These are phyloP conservation scores for Hypoxylon rubiginosum DNA, from an alignment of 2,329 filamentous ascomycete species.

Conservation along the genomic window DNA sequence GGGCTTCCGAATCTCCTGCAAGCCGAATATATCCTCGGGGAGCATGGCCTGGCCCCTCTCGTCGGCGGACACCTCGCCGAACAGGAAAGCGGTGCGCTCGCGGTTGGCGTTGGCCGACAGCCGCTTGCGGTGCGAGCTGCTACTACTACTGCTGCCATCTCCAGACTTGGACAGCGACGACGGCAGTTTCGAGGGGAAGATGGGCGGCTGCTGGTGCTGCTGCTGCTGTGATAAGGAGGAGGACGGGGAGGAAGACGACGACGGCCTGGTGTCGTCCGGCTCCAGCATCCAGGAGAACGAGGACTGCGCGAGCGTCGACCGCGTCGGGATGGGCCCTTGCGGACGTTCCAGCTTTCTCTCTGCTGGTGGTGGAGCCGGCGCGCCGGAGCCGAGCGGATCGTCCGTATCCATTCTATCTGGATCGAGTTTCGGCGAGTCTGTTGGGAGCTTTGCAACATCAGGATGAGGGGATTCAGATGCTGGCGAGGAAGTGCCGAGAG, in stretches of 20 bases:
- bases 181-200: slow-evolving; percentile 42
- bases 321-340: slow-evolving; percentile 65
- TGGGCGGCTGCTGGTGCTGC: slow-evolving; percentile 31
- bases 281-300: slow-evolving; percentile 86
- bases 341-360: slow-evolving; percentile 52
- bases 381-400: slow-evolving; percentile 46
- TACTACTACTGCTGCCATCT: slow-evolving; percentile 36
- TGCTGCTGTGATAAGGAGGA: no score
- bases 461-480: slow-evolving; percentile 32
- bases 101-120: slow-evolving; percentile 61
- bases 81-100: slow-evolving; percentile 71
- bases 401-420: slow-evolving; percentile 36
- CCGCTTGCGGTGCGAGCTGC: slow-evolving; percentile 55
- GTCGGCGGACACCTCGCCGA: slow-evolving; percentile 65
- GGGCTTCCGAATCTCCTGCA: slow-evolving; percentile 62
- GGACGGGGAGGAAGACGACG: slow-evolving; percentile 35
- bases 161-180: slow-evolving; percentile 11
- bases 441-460: slow-evolving; percentile 11
- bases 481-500: slow-evolving; percentile 42
- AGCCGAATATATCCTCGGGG: slow-evolving; percentile 67
- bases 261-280: slow-evolving; percentile 58
- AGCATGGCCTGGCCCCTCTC: slow-evolving; percentile 54
- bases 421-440: slow-evolving; percentile 9
- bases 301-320: slow-evolving; percentile 78
- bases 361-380: slow-evolving; percentile 33